Evolutionary conservation across 805 yeast genomes (phyloP).

Genomic region (Ogataea saltuana): DNA sequence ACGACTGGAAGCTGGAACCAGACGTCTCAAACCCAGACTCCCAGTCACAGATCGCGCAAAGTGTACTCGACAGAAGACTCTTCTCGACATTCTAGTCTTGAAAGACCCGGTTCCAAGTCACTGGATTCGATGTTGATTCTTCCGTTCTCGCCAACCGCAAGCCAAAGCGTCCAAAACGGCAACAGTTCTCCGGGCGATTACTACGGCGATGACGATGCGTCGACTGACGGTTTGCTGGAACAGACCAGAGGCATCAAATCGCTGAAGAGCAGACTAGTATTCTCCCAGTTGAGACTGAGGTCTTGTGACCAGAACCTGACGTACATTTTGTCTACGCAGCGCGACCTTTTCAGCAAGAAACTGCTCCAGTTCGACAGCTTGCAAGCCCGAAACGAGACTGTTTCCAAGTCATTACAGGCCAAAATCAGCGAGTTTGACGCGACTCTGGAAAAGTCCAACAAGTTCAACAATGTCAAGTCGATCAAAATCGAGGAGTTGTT

Average conservation of each 20-base stretch:
- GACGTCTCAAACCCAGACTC: neutral
- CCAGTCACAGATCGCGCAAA: neutral
- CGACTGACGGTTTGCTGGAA: slow-evolving; percentile 14
- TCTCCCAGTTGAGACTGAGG: slow-evolving; percentile 23
- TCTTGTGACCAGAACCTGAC: slow-evolving; percentile 18
- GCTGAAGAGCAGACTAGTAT: slow-evolving; percentile 15
- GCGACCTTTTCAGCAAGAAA: slow-evolving; percentile 27
- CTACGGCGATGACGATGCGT: slow-evolving; percentile 10
- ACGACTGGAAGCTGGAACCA: neutral
- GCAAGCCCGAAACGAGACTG: slow-evolving; percentile 32
- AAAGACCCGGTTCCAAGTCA: slow-evolving; percentile 10
- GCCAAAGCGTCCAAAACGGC: neutral
- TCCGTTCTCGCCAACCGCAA: slow-evolving; percentile 6
- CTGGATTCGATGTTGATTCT: slow-evolving; percentile 15
- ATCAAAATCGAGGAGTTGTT: slow-evolving; percentile 59
- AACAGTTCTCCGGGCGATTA: slow-evolving; percentile 1
- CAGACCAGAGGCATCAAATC: slow-evolving; percentile 17
- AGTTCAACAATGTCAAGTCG: slow-evolving; percentile 26
- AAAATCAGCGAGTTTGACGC: slow-evolving; percentile 26
- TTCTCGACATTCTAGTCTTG: slow-evolving; percentile 15
- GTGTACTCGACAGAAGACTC: neutral
- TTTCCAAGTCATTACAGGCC: slow-evolving; percentile 18
- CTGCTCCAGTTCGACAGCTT: slow-evolving; percentile 32
- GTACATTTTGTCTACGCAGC: slow-evolving; percentile 23
- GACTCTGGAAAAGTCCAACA: slow-evolving; percentile 23